These are phyloP conservation scores for Selaginella moellendorffii DNA, from an alignment of 75 land plant genomes.

Conservation along the genomic window DNA sequence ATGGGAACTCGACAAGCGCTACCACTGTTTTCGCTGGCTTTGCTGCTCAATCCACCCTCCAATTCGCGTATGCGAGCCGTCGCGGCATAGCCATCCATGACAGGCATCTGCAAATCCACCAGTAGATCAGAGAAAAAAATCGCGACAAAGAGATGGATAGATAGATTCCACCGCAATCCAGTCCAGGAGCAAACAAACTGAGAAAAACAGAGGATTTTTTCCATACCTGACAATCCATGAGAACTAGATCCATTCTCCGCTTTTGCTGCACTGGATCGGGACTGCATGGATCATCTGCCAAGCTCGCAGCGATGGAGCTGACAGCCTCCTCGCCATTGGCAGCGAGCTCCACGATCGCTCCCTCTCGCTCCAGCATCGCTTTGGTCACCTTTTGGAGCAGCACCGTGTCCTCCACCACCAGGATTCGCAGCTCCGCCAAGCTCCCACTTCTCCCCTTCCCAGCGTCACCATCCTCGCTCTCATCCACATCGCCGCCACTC, in stretches of 20 bases:
- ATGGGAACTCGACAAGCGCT: constrained; percentile 48
- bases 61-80: constrained; percentile 36
- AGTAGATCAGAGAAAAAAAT: too few species aligned
- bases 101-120: constrained; percentile 45
- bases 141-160: too few species aligned
- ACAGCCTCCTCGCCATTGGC: constrained; percentile 7
- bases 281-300: not conserved
- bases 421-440: not conserved
- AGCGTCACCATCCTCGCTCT: too few species aligned
- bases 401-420: constrained; percentile 1
- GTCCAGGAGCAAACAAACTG: too few species aligned
- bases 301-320: not conserved
- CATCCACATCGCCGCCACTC: too few species aligned
- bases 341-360: not conserved
- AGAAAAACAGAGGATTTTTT: too few species aligned
- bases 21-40: constrained; percentile 3
- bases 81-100: constrained; percentile 60
- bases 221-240: constrained; percentile 94
- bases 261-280: too few species aligned
- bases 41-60: constrained; percentile 30
- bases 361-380: constrained; percentile 3
- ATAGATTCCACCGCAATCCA: too few species aligned
- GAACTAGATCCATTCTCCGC: constrained; percentile 34
- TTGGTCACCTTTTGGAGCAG: not conserved
- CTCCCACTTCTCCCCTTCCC: too few species aligned